Conservation (phyloP, 805 yeast genomes). For the Cyberlindnera nakhonratchasimensis region DNA sequence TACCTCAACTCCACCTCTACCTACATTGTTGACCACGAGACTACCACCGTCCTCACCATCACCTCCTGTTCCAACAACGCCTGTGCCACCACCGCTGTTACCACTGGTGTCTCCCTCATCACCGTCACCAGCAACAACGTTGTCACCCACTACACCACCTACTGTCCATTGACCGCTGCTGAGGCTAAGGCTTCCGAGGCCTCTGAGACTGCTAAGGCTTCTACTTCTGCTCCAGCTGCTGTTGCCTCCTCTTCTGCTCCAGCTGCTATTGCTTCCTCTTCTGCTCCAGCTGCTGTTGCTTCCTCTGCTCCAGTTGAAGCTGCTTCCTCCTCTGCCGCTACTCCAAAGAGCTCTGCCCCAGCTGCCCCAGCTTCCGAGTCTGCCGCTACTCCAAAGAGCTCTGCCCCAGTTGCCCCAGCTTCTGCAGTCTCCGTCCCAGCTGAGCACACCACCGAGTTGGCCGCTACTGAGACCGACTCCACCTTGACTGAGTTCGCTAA, state of each 20-base stretch:
- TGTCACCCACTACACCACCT: conserved; percentile 12
- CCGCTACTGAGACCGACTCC: conserved; percentile 9
- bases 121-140: conserved; percentile 5
- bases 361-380: neutral
- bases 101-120: conserved; percentile 12
- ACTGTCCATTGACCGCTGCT: conserved; percentile 26
- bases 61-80: conserved; percentile 11
- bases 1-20: conserved; percentile 10
- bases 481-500: conserved; percentile 7
- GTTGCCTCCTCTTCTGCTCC: neutral
- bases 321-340: neutral
- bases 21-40: conserved; percentile 7
- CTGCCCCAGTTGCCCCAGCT: no score
- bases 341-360: conserved; percentile 1
- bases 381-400: conserved; percentile 2
- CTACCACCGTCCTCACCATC: conserved; percentile 15
- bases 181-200: conserved; percentile 14
- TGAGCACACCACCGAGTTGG: neutral
- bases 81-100: conserved; percentile 7
- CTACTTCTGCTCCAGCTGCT: neutral
- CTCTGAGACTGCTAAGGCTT: neutral
- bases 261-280: neutral
- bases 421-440: conserved; percentile 1
- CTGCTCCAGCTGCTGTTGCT: neutral
- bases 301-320: conserved; percentile 1